Base-by-base conservation (phyloP, 2,329 filamentous ascomycete species). In the Penicillium sp. region DNA sequence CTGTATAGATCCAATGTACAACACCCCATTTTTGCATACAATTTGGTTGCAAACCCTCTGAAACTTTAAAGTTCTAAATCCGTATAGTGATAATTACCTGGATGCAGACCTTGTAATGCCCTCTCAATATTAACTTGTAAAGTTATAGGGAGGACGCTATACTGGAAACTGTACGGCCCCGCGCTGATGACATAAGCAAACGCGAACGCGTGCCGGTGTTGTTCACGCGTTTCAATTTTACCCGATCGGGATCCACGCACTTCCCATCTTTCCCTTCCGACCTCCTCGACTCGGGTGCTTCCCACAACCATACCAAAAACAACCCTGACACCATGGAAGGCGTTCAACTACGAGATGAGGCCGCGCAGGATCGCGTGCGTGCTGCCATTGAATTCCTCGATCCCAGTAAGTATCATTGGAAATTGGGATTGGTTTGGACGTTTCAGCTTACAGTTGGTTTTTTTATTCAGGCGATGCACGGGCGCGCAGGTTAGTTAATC, bases 371-470 rank as follows among this genome's bases (percentile, higher is more conserved):
- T 79, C 90, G 92, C 69, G 86, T 96, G 74, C 89, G 91, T 68
- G 86, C 89, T 63, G 92, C 91, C n/a, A 85, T 89, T 68, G 93
- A 97, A 74, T 97, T 98, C 71, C 86, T 98, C 44, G 93, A 97
- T 80, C 93, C 93, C 59, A 88, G 92, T 96, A 84, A 70, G 88
- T 75, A 19, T 48, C 13, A 26, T 31, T 1, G 8, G 14, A 21
- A 50, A 2, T 26, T 44, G 24, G n/a, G 47, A 37, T n/a, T 3
- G 9, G 19, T 39, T 14, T 19, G 13, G 16, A 41, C 7, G 16
- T 5, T 47, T 53, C 13, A 53, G 48, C 55, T 61, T 55, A 62
- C 55, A 35, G 62, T 46, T 55, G 66, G 19, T 58, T 61, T 57
- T 57, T 59, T 52, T 37, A 29, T 27, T 51, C n/a, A 86, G 84